Conservation (phyloP, 192 early-diverging fungal species). For the Cetraspora pellucida region DNA sequence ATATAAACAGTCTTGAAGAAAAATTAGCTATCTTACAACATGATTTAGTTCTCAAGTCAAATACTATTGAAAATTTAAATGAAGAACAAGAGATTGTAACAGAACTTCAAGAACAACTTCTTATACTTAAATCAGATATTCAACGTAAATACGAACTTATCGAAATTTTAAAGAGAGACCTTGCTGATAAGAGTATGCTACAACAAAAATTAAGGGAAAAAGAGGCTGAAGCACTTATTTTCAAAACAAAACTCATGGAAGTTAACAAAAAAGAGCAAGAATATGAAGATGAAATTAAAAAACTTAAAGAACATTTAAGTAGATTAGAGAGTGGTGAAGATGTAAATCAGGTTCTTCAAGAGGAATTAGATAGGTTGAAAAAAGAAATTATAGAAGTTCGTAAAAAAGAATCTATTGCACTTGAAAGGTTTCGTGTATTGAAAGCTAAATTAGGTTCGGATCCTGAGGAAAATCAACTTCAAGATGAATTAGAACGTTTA, state of each 20-base stretch:
- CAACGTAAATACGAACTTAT: conserved; percentile 29
- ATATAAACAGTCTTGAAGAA: neutral
- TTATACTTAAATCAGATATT: conserved; percentile 24
- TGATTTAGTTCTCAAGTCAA: conserved; percentile 4
- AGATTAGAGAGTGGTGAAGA: neutral
- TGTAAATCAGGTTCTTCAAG: neutral
- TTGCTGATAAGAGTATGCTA: conserved; percentile 7
- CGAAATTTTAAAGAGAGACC: conserved; percentile 26
- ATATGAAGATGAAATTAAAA: neutral
- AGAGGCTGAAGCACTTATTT: conserved; percentile 5
- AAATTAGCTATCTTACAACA: conserved; percentile 10
- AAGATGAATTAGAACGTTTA: conserved; percentile 8
- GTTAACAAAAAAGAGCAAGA: conserved; percentile 13
- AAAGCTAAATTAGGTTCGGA: neutral
- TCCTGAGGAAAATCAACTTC: neutral
- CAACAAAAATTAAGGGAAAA: conserved; percentile 24
- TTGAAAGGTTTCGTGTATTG: neutral
- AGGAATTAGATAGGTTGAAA: neutral
- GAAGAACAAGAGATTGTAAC: neutral
- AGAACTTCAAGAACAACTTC: neutral
- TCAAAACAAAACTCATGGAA: conserved; percentile 17
- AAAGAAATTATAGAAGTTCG: conserved; percentile 9
- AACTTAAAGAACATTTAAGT: conserved; percentile 4
- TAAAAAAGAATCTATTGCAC: neutral
- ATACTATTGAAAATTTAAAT: neutral